Percentiles rank a stretch among this genome's conserved stretches.
phyloP scores from a whole-genome alignment of 495 filamentous ascomycete genomes.

The Aspergillus bridgeri region DNA sequence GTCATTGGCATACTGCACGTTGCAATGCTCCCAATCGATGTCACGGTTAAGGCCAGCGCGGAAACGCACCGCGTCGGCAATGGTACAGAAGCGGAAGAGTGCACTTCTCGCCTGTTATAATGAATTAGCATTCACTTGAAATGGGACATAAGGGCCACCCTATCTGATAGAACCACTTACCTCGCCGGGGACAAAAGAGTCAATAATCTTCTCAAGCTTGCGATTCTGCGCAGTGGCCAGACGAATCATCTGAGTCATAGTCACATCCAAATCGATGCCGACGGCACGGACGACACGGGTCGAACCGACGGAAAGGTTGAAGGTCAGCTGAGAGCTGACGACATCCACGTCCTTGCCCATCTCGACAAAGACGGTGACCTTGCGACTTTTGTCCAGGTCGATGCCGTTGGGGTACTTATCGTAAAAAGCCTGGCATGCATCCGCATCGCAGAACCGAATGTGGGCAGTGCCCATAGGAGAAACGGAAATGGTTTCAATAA shows the following conservation, averaged over 20 bases:
- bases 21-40: slow-evolving; percentile 43
- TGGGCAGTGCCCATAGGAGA: slow-evolving; percentile 22
- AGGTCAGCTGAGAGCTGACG: slow-evolving; percentile 32
- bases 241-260: slow-evolving; percentile 25
- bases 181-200: slow-evolving; percentile 23
- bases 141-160: background rate
- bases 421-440: slow-evolving; percentile 37
- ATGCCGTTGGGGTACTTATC: slow-evolving; percentile 44
- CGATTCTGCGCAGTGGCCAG: slow-evolving; percentile 29
- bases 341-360: slow-evolving; percentile 34
- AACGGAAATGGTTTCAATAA: slow-evolving; percentile 32
- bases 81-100: slow-evolving; percentile 39
- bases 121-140: slow-evolving; percentile 1
- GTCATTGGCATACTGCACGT: slow-evolving; percentile 37
- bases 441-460: slow-evolving; percentile 40
- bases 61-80: slow-evolving; percentile 42
- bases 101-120: slow-evolving; percentile 30
- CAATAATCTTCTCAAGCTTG: slow-evolving; percentile 37
- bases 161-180: slow-evolving; percentile 24
- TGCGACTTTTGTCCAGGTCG: slow-evolving; percentile 25
- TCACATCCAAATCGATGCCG: slow-evolving; percentile 32
- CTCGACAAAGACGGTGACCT: slow-evolving; percentile 32
- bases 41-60: slow-evolving; percentile 29
- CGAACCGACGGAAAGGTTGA: slow-evolving; percentile 30
- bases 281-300: slow-evolving; percentile 42